Base-by-base conservation (phyloP, 176 grass and related monocot genomes). In the Carex scoparia region DNA sequence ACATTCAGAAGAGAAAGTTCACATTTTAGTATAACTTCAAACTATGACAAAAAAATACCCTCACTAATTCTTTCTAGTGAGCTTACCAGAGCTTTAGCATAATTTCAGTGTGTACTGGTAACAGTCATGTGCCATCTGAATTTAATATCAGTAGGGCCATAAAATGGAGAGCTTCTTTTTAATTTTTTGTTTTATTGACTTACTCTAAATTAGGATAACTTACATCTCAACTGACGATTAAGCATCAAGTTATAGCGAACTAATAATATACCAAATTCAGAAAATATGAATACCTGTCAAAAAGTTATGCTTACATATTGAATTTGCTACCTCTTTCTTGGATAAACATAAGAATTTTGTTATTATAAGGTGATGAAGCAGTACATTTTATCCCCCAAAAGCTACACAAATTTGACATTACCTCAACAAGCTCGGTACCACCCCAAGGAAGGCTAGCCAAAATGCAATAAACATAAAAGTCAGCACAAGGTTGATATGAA, bases 391-490 rank as follows among this genome's bases (percentile, higher is more conserved):
- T 66, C 14, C 6, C 48, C 15, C 42, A 14, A 53, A 40, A 65
- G 30, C 13, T n/a, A 10, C 44, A 65, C n/a, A 82, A 82, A 46
- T 65, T 66, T 61, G 40, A 77, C 56, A 38, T 88, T 95, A 99
- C 96, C 96, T 99, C 96, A 70, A 94, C 86, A 82, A 99, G 89
- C 87, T 99, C 93, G 70, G 91, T 67, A 81, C 93, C 91, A 69
- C 91, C 96, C 96, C 96, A 99, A 15, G 96, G 96, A 88, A 99
- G 90, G 67, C 91, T 94, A 72, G 90, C 86, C 93, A 99, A 94
- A 81, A 99, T 99, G 81, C 93, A 99, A 89, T 93, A 94, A 85
- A 99, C 86, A 87, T 99, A 95, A 86, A 99, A 99, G 72, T 99
- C 96, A 69, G 93, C 91, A 84, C 85, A 78, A 63, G 96, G 90